Conservation (phyloP, 73 alveolate species). For the Paramecium bursaria region DNA sequence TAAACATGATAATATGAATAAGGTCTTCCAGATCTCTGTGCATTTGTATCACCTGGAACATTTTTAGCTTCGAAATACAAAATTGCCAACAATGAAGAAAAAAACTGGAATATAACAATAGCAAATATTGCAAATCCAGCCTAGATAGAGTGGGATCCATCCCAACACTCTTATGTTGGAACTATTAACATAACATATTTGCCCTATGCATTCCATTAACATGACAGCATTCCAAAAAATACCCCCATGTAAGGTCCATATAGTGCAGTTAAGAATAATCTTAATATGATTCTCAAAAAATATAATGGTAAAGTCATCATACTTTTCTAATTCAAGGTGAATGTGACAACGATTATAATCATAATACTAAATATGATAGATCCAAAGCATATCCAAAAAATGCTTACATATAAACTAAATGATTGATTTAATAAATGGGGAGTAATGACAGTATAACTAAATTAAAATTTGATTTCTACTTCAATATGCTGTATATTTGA, state of each 20-base stretch:
- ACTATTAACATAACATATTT: not conserved
- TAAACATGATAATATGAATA: constrained; percentile 41
- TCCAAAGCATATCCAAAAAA: constrained; percentile 9
- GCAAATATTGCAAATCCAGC: constrained; percentile 36
- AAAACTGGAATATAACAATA: not conserved
- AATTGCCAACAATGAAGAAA: not conserved
- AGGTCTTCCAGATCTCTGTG: constrained; percentile 50
- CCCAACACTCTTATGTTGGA: constrained; percentile 29
- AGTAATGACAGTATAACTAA: constrained; percentile 12
- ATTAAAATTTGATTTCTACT: not conserved
- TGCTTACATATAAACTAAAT: not conserved
- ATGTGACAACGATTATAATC: not conserved
- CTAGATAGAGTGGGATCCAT: not conserved
- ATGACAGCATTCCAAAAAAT: constrained; percentile 26
- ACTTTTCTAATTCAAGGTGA: not conserved
- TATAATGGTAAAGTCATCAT: not conserved
- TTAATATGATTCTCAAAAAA: not conserved
- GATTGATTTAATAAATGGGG: constrained; percentile 21
- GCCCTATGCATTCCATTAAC: not conserved
- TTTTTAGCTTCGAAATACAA: constrained; percentile 23
- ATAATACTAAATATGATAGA: not conserved
- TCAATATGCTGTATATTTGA: not conserved
- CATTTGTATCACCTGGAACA: not conserved
- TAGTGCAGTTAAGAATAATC: constrained; percentile 1
- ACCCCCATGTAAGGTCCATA: constrained; percentile 12